These are phyloP conservation scores for Boletus huronensis DNA, from an alignment of 768 basidiomycete genomes.

Conservation along the genomic window DNA sequence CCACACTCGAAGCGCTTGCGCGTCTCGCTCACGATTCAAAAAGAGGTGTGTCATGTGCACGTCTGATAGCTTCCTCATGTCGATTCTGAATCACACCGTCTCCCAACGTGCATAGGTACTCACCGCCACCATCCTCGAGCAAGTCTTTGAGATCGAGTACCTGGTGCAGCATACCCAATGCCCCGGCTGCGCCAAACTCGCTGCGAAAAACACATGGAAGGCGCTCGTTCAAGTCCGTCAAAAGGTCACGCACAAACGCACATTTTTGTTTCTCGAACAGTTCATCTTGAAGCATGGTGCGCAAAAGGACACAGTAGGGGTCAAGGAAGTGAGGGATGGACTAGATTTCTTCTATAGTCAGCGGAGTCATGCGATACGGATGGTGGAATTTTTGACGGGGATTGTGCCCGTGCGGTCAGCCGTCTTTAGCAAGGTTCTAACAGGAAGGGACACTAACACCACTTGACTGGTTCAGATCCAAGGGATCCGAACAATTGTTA, in stretches of 20 bases:
- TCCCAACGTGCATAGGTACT: constrained; percentile 59
- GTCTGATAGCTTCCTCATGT: too few species aligned
- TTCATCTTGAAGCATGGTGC: constrained; percentile 95
- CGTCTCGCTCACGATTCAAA: constrained; percentile 95
- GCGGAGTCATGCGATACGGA: constrained; percentile 89
- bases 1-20: constrained; percentile 93
- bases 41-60: constrained; percentile 62
- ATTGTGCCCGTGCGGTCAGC: constrained; percentile 85
- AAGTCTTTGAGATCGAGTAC: constrained; percentile 95
- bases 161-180: constrained; percentile 95
- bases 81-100: not conserved
- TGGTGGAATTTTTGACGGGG: constrained; percentile 88
- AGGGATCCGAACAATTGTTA: constrained; percentile 91
- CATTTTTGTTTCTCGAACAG: constrained; percentile 96
- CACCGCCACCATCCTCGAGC: constrained; percentile 92
- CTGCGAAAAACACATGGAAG: constrained; percentile 99
- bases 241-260: constrained; percentile 97
- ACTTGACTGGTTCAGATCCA: constrained; percentile 51
- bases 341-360: constrained; percentile 96
- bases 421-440: not conserved
- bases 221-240: constrained; percentile 98
- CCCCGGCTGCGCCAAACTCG: constrained; percentile 87
- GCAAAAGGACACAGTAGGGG: constrained; percentile 91
- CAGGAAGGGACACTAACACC: not conserved
- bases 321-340: constrained; percentile 92